Evolutionary conservation across 2,329 filamentous ascomycete species (phyloP), one percentile per base, ranked within the genome.

Genomic region (Macrophomina pseudophaseolina): DNA sequence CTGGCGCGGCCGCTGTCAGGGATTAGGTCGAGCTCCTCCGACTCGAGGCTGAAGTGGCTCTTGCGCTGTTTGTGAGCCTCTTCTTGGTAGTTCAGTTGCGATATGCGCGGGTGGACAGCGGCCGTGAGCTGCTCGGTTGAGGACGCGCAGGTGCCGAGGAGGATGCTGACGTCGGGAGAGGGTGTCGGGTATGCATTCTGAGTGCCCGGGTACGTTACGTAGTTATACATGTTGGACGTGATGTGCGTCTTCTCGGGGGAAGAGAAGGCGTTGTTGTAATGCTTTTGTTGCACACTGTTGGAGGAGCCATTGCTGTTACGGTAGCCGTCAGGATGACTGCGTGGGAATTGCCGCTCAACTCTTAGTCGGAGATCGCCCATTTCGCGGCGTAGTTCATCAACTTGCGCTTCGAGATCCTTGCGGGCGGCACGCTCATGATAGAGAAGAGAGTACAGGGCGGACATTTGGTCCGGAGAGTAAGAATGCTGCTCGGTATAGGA

Each of bases 401-500:
- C 73, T 62, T 77, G 75, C 14, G 70, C 58, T 62, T 79, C 75
- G 5, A 79, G 72, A 9, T 72, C 69, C 60, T 77, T 76, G 33
- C 77, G 73, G 4, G 77, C 74, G 4, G 68, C 66, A 44, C 76
- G 73, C 63, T 79, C 77, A 28, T 74, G 68, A 18, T 70, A 65
- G 1, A 79, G 70, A 7, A 72, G 66, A 4, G 69, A 68, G 65
- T 75, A 72, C 5, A 79, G 46, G 35, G 71, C 68, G 5, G 68
- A 64, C 30, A 78, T 67, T 11, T 70, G 70, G n/a, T 67, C 65
- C 5, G 42, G 56, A 7, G 56, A 40, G 16, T 48, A 60, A 28
- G 56, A 60, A 32, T 64, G 59, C 23, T 56, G 59, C 35, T 68
- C 67, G 32, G 54, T 59, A 18, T 69, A 58, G n/a, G 62, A 42